Percentiles rank a stretch among this genome's conserved stretches.
These are phyloP conservation scores for Dendrobium huoshanense DNA, from an alignment of 106 monocot genomes.

Conservation along the genomic window DNA sequence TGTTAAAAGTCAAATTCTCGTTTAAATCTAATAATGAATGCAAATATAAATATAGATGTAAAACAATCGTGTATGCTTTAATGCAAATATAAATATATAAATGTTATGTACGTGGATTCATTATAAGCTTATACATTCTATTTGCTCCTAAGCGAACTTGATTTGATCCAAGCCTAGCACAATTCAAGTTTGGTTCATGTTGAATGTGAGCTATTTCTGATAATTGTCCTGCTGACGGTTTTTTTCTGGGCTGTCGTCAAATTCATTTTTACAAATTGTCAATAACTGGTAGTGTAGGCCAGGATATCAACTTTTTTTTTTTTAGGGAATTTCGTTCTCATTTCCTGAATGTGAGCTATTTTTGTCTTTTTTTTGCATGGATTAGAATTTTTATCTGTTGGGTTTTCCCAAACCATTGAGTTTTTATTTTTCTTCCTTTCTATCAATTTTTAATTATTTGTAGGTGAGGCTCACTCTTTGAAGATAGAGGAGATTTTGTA, in stretches of 20 bases:
- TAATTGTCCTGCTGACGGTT: neutral
- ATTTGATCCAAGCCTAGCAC: neutral
- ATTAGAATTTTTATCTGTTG: neutral
- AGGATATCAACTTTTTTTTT: neutral
- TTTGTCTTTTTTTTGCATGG: neutral
- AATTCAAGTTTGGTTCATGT: neutral
- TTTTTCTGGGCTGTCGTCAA: neutral
- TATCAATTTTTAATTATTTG: neutral
- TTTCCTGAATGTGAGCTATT: neutral
- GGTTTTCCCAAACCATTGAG: neutral
- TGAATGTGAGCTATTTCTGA: neutral
- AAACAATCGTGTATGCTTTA: neutral
- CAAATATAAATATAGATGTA: neutral
- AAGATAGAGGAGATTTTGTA: constrained; percentile 45
- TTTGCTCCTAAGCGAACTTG: neutral
- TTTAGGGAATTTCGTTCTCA: neutral
- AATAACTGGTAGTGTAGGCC: neutral
- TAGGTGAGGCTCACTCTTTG: constrained; percentile 54
- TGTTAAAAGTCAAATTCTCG: too few species aligned
- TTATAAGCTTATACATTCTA: neutral
- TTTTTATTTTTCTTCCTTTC: neutral
- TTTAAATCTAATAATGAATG: too few species aligned
- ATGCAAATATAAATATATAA: neutral
- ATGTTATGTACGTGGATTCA: neutral
- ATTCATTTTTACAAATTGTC: neutral